Conservation (phyloP, 2,329 filamentous ascomycete genomes). For the Pseudogymnoascus sp. region DNA sequence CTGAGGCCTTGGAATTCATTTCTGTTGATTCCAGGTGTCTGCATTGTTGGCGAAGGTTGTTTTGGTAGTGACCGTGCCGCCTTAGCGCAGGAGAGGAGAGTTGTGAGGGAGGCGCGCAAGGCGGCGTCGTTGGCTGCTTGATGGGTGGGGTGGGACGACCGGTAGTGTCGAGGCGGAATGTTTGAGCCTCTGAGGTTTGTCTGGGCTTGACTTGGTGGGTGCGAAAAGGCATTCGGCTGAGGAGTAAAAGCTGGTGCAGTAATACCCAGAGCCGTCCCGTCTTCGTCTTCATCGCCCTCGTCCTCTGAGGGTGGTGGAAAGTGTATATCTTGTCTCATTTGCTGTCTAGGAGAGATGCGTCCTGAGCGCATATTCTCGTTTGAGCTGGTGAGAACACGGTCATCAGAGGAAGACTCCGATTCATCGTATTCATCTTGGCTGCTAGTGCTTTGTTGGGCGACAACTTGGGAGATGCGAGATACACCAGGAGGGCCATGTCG, state of each 20-base stretch:
- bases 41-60: conserved; percentile 25
- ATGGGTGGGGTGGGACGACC: conserved; percentile 41
- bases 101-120: conserved; percentile 86
- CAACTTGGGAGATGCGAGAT: conserved; percentile 33
- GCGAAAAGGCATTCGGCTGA: conserved; percentile 86
- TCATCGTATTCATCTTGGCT: conserved; percentile 95
- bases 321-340: conserved; percentile 28
- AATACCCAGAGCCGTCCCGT: conserved; percentile 69
- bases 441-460: conserved; percentile 47
- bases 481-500: conserved; percentile 36
- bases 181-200: conserved; percentile 26
- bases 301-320: conserved; percentile 26
- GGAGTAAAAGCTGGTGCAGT: conserved; percentile 60
- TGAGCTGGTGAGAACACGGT: conserved; percentile 55
- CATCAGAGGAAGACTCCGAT: conserved; percentile 83
- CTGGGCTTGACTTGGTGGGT: conserved; percentile 55
- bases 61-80: conserved; percentile 79
- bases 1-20: conserved; percentile 50
- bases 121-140: conserved; percentile 90
- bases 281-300: conserved; percentile 60
- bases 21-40: conserved; percentile 8
- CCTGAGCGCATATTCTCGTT: conserved; percentile 42
- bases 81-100: conserved; percentile 87
- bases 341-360: conserved; percentile 19
- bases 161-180: conserved; percentile 31